These are phyloP conservation scores for Solanum sparsipilum DNA, from an alignment of 257 asterid species.

Conservation along the genomic window DNA sequence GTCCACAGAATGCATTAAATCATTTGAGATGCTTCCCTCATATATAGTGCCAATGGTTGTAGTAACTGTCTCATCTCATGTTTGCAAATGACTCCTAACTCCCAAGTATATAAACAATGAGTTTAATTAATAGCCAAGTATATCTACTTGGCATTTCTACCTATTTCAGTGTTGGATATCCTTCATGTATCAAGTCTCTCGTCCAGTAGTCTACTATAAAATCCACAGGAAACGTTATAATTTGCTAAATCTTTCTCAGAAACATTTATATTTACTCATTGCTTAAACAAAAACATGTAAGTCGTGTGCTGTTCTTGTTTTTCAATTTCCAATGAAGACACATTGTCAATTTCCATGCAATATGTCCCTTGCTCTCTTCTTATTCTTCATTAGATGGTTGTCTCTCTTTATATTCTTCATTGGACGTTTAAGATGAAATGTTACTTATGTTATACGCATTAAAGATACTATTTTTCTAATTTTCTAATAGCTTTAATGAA, in stretches of 20 bases:
- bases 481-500: not conserved
- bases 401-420: not conserved
- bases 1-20: not conserved
- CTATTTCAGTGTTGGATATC: not conserved
- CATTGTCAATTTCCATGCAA: not conserved
- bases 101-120: not conserved
- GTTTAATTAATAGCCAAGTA: not conserved
- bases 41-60: not conserved
- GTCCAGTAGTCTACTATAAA: not conserved
- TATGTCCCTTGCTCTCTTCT: not conserved
- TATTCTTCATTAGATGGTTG: not conserved
- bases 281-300: not conserved
- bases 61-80: not conserved
- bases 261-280: not conserved
- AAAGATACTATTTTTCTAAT: not conserved
- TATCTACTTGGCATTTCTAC: not conserved
- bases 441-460: not conserved
- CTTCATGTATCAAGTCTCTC: not conserved
- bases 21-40: not conserved
- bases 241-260: not conserved
- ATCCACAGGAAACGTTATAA: not conserved
- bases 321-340: not conserved
- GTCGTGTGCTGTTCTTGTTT: not conserved
- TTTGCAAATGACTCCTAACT: not conserved
- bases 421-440: not conserved